phyloP scores from a whole-genome alignment of 1,139 yeast genomes.

The Scheffersomyces segobiensis region DNA sequence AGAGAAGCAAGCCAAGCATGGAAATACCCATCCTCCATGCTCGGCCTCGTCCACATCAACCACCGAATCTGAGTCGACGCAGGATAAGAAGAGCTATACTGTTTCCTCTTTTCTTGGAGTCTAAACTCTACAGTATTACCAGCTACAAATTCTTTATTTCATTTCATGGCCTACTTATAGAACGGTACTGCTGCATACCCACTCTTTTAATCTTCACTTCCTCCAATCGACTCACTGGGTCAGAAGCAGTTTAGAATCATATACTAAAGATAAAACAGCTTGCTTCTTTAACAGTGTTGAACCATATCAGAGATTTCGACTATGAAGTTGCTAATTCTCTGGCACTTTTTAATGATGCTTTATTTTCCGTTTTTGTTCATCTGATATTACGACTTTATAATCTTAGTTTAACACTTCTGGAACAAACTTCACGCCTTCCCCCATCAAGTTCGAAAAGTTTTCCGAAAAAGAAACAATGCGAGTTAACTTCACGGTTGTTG shows the following conservation, averaged over 20 bases:
- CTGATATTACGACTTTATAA: not conserved
- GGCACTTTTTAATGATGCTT: not conserved
- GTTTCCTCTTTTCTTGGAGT: slow-evolving; percentile 30
- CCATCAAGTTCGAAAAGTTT: not conserved
- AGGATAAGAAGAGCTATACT: slow-evolving; percentile 12
- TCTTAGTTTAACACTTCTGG: not conserved
- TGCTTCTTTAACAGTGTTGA: not conserved
- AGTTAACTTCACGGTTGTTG: not conserved
- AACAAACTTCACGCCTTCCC: not conserved
- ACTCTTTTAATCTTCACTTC: not conserved
- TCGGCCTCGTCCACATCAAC: not conserved
- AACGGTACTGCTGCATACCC: not conserved
- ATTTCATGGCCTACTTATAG: not conserved
- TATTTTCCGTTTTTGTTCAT: not conserved
- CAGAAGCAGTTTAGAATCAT: not conserved
- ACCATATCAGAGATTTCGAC: not conserved
- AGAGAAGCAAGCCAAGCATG: not conserved
- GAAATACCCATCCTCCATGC: not conserved
- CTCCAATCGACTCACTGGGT: not conserved
- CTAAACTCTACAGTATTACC: not conserved
- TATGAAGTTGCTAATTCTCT: not conserved
- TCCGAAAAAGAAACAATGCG: not conserved
- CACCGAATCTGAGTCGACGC: not conserved
- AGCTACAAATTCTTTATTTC: not conserved
- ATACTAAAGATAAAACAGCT: not conserved